Evolutionary conservation across 495 filamentous ascomycete genomes (phyloP).

Genomic region (Hypoxylon intermedium): DNA sequence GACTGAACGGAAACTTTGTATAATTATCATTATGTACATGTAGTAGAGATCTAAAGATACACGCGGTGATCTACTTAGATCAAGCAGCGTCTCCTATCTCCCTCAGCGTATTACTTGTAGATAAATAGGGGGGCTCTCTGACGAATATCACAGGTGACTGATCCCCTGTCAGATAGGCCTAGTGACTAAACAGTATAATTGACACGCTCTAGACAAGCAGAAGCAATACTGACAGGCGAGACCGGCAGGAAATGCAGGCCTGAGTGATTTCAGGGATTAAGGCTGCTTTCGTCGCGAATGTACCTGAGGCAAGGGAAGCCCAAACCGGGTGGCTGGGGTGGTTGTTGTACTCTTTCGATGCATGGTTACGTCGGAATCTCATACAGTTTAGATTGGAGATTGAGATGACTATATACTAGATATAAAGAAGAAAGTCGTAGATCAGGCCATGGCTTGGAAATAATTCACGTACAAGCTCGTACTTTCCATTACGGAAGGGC

Average conservation of each 20-base stretch:
- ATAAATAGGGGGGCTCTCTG: too few species aligned
- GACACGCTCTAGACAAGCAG: constrained; percentile 8
- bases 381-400: too few species aligned
- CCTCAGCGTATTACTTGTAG: too few species aligned
- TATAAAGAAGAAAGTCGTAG: neutral
- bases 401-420: neutral
- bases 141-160: constrained; percentile 33
- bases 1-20: too few species aligned
- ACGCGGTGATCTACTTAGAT: too few species aligned
- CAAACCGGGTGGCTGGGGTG: neutral
- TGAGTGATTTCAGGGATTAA: constrained; percentile 50
- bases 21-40: too few species aligned
- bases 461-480: too few species aligned
- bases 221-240: constrained; percentile 36
- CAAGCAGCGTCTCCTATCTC: too few species aligned
- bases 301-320: constrained; percentile 17
- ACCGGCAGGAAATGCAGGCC: constrained; percentile 49
- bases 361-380: too few species aligned
- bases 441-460: too few species aligned
- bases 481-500: too few species aligned
- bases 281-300: constrained; percentile 26
- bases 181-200: neutral
- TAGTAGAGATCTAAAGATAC: too few species aligned
- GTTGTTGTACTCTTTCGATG: neutral
- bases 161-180: neutral